Evolutionary conservation across 2,329 filamentous ascomycete species (phyloP).

Genomic region (Ceratocystis lukuohia): DNA sequence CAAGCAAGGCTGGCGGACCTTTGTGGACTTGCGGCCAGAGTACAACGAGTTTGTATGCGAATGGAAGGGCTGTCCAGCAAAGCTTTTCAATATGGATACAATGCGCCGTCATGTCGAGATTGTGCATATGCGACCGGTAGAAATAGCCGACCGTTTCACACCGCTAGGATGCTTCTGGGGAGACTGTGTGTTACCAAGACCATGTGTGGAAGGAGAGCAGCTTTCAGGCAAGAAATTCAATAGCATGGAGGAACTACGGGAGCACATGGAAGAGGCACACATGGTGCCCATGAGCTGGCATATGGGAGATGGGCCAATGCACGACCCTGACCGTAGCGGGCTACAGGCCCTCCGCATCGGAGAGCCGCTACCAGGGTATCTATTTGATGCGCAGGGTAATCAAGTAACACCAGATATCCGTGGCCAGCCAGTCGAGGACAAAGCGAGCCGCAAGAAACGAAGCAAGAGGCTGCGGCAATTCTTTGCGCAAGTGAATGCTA

Average conservation of each 20-base stretch:
- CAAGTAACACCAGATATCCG: conserved; percentile 46
- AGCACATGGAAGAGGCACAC: conserved; percentile 42
- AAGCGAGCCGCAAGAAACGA: conserved; percentile 33
- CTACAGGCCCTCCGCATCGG: conserved; percentile 19
- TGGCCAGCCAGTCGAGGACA: conserved; percentile 39
- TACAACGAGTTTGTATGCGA: conserved; percentile 46
- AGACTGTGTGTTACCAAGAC: conserved; percentile 22
- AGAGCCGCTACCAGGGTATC: conserved; percentile 33
- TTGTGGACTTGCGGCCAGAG: conserved; percentile 30
- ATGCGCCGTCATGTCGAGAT: conserved; percentile 39
- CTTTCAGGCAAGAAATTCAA: conserved; percentile 8
- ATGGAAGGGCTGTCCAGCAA: conserved; percentile 45
- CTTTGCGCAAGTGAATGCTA: conserved; percentile 32
- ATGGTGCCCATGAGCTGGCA: conserved; percentile 43
- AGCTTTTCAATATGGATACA: conserved; percentile 49
- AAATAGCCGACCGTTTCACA: background rate
- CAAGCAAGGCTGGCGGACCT: conserved; percentile 25
- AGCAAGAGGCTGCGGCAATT: conserved; percentile 33
- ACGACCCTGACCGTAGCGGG: conserved; percentile 16
- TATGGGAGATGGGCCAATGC: conserved; percentile 41
- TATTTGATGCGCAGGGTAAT: conserved; percentile 38
- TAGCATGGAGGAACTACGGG: conserved; percentile 28
- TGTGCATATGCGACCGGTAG: conserved; percentile 32
- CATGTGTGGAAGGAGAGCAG: background rate
- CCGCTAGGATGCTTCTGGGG: conserved; percentile 26